Evolutionary conservation across 225 moss, liverwort and hornwort genomes (phyloP), one percentile per base, ranked within the genome.

Genomic region (Ulota crispa): DNA sequence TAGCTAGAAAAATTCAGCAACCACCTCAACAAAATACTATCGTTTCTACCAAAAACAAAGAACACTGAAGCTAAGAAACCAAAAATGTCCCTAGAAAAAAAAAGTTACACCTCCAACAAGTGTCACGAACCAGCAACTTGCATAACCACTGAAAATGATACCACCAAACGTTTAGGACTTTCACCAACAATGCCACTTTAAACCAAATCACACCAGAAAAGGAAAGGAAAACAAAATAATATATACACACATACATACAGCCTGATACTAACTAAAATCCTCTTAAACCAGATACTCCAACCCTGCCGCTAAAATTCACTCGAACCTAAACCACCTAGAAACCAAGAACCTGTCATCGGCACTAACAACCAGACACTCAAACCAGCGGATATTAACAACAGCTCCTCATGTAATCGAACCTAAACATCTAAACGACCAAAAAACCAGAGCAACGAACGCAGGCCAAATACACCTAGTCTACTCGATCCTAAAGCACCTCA

Each of bases 131-230:
- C 75, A 65, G 31, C 67, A 5, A 76, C 52, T 54, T 1, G 16
- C 13, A 60, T 16, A 28, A 31, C 15, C 2, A 45, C 43, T 16
- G 10, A 4, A 4, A 7, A 70, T 19, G 77, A 42, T 74, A 90
- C 85, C 86, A 90, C 85, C 86, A 90, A 68, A 81, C 85, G 27
- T 80, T 84, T 47, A 89, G 88, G 72, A 93, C 90, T 70, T 87
- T 86, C 28, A 91, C 74, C 68, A 87, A 83, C 79, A 95, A 80
- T 16, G 82, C 87, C 74, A 86, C 68, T 10, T 82, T 76, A 64
- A 89, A 94, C 20, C 83, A 86, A 43, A 92, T 37, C 43, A 42
- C 16, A 26, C 2, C 11, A n/a, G 9, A 36, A 59, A 7, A 55
- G 50, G 50, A 50, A 16, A 18, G 4, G 50, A 50, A 50, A 18